Base-by-base conservation (phyloP, 441 rosid genomes). In the Syzygium malaccense region DNA sequence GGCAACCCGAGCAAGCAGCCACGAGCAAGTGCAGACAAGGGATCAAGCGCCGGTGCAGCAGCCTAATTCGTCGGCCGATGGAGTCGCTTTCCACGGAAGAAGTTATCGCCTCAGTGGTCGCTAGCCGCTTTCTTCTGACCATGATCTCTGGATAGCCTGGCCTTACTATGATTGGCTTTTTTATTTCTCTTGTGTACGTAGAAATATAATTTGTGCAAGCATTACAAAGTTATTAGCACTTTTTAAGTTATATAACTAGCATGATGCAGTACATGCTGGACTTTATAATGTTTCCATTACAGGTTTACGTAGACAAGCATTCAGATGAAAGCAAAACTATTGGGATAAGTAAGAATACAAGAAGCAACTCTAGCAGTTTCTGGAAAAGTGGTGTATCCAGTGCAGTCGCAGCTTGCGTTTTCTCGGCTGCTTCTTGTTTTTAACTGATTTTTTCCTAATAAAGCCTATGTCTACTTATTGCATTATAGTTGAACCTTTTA, bases 61-160 rank as follows among this genome's bases (percentile, higher is more conserved):
- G 85, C 87, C 92, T 49, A 85, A 53, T 84, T 49, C 92, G 18
- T 66, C 32, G 2, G 86, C 88, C 6, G 92, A 87, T 3, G 93
- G 95, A 53, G 93, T 55, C 37, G 89, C 94, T 86, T 94, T 95
- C 87, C 90, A 91, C 0, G 94, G 97, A 25, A 92, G 91, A 93
- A 84, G 97, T 83, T 62, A 93, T 85, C 95, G 94, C 83, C 93
- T 93, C 19, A 89, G 80, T 75, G 91, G 88, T 84, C 55, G 85
- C 30, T 89, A 89, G 78, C 62, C 51, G 18, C 84, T 14, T 25
- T 41, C 53, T 41, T 41, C 18, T 75, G 84, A 41, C 7, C n/a
- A 41, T 13, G 53, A 45, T 78, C 30, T 41, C 53, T 78, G 53
- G 6, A 78, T 25, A 4, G 30, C 84, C 19, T 25, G 84, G 84